Conservation (phyloP, 2,329 filamentous ascomycete species). For the Coniella vitis region DNA sequence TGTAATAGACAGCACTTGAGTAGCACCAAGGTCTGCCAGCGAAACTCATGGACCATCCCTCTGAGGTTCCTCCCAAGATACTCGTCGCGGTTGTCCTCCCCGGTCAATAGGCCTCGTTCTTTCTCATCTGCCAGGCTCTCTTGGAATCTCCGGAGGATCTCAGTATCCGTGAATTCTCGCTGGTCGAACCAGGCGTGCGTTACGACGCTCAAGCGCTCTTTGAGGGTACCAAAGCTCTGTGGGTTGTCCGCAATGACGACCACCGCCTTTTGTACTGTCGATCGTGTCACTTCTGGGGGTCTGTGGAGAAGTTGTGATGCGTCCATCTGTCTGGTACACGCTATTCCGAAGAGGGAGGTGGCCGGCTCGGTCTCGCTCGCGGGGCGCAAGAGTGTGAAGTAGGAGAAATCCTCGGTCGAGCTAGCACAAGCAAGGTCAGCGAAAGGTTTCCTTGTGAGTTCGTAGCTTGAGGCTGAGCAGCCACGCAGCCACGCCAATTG, state of each 20-base stretch:
- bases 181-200: constrained; percentile 96
- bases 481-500: no score
- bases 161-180: constrained; percentile 81
- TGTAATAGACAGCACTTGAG: constrained; percentile 92
- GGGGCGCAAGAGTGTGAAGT: constrained; percentile 81
- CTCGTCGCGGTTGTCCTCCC: constrained; percentile 72
- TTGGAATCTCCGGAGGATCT: constrained; percentile 86
- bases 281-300: constrained; percentile 86
- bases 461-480: no score
- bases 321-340: constrained; percentile 88
- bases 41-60: constrained; percentile 90
- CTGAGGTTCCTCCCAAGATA: constrained; percentile 84
- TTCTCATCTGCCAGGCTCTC: constrained; percentile 73
- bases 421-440: constrained; percentile 33
- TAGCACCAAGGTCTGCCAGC: constrained; percentile 86
- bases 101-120: constrained; percentile 46
- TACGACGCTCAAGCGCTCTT: constrained; percentile 83
- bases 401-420: constrained; percentile 92
- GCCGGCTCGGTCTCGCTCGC: constrained; percentile 47
- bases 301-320: constrained; percentile 68
- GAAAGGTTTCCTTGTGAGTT: not conserved
- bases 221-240: constrained; percentile 81
- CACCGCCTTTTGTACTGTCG: constrained; percentile 95
- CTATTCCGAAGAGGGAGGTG: constrained; percentile 90
- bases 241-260: constrained; percentile 91